Base-by-base conservation (phyloP, 2,329 filamentous ascomycete genomes). In the Zymoseptoria ardabiliae region DNA sequence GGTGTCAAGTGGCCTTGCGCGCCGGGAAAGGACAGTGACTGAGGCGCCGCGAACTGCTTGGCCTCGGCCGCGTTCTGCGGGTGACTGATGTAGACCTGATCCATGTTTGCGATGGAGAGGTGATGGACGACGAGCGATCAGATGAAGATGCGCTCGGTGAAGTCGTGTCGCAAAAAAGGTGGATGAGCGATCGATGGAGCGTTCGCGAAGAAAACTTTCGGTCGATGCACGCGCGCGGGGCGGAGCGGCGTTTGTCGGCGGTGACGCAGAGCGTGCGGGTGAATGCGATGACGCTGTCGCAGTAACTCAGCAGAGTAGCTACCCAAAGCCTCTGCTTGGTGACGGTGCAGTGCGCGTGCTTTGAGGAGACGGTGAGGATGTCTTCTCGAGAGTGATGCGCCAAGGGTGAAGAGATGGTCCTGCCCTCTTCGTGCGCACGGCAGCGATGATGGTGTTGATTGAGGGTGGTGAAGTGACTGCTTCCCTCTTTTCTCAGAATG, bases 11-110 rank as follows among this genome's bases (percentile, higher is more conserved):
- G 91, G 69, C 86, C 86, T 70, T 87, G 70, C 35, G 65, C 86
- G 64, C 87, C 89, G 56, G 93, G 92, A 77, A 95, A 97, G 62
- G 92, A 96, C 68, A 97, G 82, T 69, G 91, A 96, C 66, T 90
- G 89, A 58, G 92, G 90, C 61, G 91, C 91, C 70, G 92, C 96
- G 78, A 97, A 96, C 73, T 90, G 91, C 82, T 94, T 94, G 66
- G 94, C 94, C 84, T 97, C 92, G 68, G 88, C 85, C 71, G 93
- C 92, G 74, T 86, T 97, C 66, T 88, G 84, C 54, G 94, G 94
- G 74, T 97, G 94, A 68, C 93, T 94, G 72, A 91, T 91, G 71
- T 96, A 69, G 71, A 64, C 57, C 20, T 61, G 58, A 75, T 96
- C 91, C 91, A 96, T 96, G 74, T 77, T 85, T 58, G 63, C 63